Conservation (phyloP, 2,329 filamentous ascomycete genomes). For the Apiospora kogelbergensis region DNA sequence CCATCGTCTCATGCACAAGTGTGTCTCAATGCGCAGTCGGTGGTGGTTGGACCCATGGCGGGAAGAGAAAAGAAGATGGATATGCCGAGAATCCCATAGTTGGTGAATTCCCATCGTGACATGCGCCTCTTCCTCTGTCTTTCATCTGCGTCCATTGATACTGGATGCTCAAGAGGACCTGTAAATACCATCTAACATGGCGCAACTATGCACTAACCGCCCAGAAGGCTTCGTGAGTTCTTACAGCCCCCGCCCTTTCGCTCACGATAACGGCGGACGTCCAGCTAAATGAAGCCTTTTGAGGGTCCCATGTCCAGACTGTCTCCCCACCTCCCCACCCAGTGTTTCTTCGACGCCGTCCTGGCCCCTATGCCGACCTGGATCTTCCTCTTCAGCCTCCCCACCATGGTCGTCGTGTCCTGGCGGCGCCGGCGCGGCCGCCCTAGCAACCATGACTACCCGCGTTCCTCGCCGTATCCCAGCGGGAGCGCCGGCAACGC, state of each 20-base stretch:
- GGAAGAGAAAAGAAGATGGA: neutral
- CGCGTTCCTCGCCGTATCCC: neutral
- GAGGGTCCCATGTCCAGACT: conserved; percentile 14
- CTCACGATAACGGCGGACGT: neutral
- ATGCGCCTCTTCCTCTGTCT: neutral
- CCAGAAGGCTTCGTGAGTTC: conserved; percentile 15
- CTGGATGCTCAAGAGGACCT: too few relatives aligned
- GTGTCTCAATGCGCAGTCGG: neutral
- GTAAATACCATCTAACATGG: neutral
- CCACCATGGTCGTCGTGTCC: conserved; percentile 18
- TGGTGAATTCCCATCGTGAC: neutral
- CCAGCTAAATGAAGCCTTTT: too few relatives aligned
- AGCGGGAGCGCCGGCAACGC: too few relatives aligned
- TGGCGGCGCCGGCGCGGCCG: conserved; percentile 7
- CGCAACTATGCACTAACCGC: conserved; percentile 14
- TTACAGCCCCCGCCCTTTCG: too few relatives aligned
- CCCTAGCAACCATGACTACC: neutral
- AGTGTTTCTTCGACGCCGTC: conserved; percentile 28
- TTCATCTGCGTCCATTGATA: neutral
- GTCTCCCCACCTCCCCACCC: conserved; percentile 21
- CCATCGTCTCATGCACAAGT: neutral
- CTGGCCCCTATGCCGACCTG: conserved; percentile 25
- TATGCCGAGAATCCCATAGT: neutral
- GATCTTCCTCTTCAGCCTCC: conserved; percentile 17
- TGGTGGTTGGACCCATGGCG: neutral